Percentiles rank a stretch among this genome's conserved stretches.
Evolutionary conservation across 331 rosid species (phyloP).

Genomic region (Spiraea crenata): DNA sequence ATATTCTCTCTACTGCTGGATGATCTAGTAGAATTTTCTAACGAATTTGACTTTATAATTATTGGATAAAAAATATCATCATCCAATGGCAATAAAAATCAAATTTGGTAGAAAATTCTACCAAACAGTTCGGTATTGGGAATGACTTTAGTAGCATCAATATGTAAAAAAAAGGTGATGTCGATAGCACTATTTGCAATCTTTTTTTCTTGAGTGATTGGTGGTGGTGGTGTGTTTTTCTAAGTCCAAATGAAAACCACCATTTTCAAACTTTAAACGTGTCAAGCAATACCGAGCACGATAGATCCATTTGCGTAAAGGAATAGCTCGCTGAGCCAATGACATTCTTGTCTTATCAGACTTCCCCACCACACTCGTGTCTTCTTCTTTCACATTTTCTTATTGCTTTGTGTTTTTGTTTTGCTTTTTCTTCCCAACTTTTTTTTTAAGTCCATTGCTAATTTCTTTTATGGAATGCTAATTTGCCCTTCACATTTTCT

Average conservation of each 20-base stretch:
- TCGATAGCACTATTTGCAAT: too few species aligned
- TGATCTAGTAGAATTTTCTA: too few species aligned
- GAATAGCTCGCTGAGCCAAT: background rate
- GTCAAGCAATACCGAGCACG: background rate
- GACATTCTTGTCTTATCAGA: background rate
- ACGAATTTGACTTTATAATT: too few species aligned
- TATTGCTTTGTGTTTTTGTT: background rate
- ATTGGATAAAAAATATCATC: too few species aligned
- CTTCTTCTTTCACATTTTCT: background rate
- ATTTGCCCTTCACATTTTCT: too few species aligned
- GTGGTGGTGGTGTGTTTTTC: background rate
- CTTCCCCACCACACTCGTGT: background rate
- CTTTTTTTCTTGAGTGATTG: too few species aligned
- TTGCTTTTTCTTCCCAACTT: background rate
- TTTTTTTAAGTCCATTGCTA: background rate
- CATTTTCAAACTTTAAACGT: background rate
- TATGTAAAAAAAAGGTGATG: too few species aligned
- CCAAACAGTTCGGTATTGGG: too few species aligned
- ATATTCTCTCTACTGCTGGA: too few species aligned
- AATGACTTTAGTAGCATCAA: too few species aligned
- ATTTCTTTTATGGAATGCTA: background rate
- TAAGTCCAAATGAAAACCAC: background rate
- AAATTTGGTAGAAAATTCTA: too few species aligned
- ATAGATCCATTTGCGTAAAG: background rate
- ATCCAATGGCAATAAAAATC: too few species aligned